phyloP scores from a whole-genome alignment of 108 stramenopile genomes.

The Stephanodiscus triporus region DNA sequence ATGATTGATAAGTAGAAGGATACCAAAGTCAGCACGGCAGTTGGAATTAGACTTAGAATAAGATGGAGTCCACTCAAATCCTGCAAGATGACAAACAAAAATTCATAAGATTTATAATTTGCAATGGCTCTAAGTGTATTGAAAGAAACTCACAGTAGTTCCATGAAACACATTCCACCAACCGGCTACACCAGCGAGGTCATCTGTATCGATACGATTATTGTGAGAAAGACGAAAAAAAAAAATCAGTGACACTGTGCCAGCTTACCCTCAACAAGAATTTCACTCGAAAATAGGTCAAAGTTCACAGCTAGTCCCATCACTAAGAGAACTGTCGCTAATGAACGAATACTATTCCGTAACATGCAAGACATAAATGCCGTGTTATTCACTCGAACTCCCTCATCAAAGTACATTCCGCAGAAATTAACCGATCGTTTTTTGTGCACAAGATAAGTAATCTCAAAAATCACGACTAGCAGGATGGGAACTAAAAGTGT shows the following conservation, averaged over 20 bases:
- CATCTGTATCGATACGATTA: neutral
- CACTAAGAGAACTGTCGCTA: conserved; percentile 35
- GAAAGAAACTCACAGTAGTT: neutral
- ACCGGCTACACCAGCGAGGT: conserved; percentile 32
- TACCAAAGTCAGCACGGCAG: conserved; percentile 36
- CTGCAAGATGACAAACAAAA: neutral
- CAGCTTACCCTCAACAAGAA: conserved; percentile 1
- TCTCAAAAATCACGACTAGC: conserved; percentile 48
- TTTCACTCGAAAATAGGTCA: conserved; percentile 28
- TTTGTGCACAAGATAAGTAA: conserved; percentile 59
- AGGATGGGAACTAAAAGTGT: conserved; percentile 44
- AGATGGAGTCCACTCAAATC: conserved; percentile 30
- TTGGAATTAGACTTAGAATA: conserved; percentile 51
- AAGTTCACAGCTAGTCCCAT: conserved; percentile 54
- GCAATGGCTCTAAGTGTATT: neutral
- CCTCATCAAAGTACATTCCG: conserved; percentile 64
- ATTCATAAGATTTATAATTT: neutral
- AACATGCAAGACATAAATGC: conserved; percentile 47
- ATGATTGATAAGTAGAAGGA: conserved; percentile 47
- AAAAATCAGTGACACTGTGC: neutral
- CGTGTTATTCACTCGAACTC: conserved; percentile 42
- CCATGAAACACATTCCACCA: conserved; percentile 42
- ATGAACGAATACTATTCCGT: conserved; percentile 51
- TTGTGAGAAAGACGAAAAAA: neutral
- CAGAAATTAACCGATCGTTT: conserved; percentile 55